A percentile compares a stretch with the other conserved stretches of the same genome.
Evolutionary conservation across 2,329 filamentous ascomycete genomes (phyloP).

Genomic region (Nannizziopsis arthrosporioides): DNA sequence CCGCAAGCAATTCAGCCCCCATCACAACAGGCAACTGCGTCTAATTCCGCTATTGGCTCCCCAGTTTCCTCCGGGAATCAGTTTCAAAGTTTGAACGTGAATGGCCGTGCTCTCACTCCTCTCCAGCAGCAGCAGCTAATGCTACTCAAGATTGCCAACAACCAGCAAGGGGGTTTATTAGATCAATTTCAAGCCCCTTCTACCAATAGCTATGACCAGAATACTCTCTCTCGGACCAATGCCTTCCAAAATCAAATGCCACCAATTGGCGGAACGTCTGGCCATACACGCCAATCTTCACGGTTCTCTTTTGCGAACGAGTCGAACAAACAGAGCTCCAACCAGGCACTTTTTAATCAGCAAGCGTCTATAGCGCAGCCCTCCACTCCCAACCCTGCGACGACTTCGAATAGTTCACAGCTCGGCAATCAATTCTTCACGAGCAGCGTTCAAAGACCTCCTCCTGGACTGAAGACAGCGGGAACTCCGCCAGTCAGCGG

Average conservation of each 20-base stretch:
- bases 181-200: constrained; percentile 29
- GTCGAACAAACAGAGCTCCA: constrained; percentile 42
- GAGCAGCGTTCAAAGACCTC: constrained; percentile 78
- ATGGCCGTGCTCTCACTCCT: constrained; percentile 63
- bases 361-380: constrained; percentile 35
- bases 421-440: constrained; percentile 63
- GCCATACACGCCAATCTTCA: constrained; percentile 72
- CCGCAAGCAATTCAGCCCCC: constrained; percentile 63
- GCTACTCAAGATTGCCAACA: constrained; percentile 47
- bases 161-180: constrained; percentile 49
- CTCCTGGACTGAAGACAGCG: constrained; percentile 87
- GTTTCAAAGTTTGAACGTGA: constrained; percentile 48
- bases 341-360: constrained; percentile 46
- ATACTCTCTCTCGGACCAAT: constrained; percentile 34
- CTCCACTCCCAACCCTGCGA: constrained; percentile 28
- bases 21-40: constrained; percentile 51
- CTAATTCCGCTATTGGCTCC: constrained; percentile 32
- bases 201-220: constrained; percentile 30
- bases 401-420: constrained; percentile 30
- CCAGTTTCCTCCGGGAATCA: constrained; percentile 32
- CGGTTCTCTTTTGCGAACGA: constrained; percentile 83
- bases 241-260: constrained; percentile 38
- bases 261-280: constrained; percentile 46
- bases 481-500: constrained; percentile 77
- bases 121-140: constrained; percentile 66